phyloP scores from a whole-genome alignment of 352 stramenopile genomes.

The Plasmopara muralis region DNA sequence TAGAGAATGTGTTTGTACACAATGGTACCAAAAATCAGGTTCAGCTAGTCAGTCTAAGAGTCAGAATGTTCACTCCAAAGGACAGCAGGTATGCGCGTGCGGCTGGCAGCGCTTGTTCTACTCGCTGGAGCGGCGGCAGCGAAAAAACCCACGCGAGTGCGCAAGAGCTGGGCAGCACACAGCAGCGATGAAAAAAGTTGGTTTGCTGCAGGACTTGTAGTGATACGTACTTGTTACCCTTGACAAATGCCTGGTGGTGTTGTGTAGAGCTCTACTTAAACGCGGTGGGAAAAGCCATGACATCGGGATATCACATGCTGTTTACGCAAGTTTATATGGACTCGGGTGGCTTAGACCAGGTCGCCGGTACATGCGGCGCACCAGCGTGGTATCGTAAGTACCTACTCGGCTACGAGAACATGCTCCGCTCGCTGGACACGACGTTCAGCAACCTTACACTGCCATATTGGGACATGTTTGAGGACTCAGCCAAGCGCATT shows the following conservation, averaged over 20 bases:
- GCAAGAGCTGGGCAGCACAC: constrained; percentile 30
- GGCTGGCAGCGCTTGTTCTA: constrained; percentile 13
- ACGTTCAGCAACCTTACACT: constrained; percentile 45
- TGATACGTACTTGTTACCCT: not conserved
- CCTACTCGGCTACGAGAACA: constrained; percentile 61
- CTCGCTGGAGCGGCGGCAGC: constrained; percentile 2
- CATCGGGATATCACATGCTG: constrained; percentile 36
- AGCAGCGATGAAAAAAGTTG: constrained; percentile 29
- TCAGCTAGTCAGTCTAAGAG: constrained; percentile 17
- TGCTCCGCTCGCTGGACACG: constrained; percentile 45
- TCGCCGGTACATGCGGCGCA: constrained; percentile 42
- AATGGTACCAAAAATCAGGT: constrained; percentile 6
- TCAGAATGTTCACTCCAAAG: constrained; percentile 13
- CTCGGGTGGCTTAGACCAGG: constrained; percentile 22
- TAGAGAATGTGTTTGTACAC: not conserved
- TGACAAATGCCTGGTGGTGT: not conserved
- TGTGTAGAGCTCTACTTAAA: constrained; percentile 34
- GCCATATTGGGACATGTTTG: constrained; percentile 62
- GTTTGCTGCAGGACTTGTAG: not conserved
- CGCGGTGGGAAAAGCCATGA: constrained; percentile 50
- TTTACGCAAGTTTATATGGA: constrained; percentile 62
- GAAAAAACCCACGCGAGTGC: constrained; percentile 13
- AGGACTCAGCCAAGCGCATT: constrained; percentile 48
- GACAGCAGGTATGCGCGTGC: constrained; percentile 9
- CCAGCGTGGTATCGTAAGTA: constrained; percentile 65